These are phyloP conservation scores for Corymbia maculata DNA, from an alignment of 345 rosid genomes.

Conservation along the genomic window DNA sequence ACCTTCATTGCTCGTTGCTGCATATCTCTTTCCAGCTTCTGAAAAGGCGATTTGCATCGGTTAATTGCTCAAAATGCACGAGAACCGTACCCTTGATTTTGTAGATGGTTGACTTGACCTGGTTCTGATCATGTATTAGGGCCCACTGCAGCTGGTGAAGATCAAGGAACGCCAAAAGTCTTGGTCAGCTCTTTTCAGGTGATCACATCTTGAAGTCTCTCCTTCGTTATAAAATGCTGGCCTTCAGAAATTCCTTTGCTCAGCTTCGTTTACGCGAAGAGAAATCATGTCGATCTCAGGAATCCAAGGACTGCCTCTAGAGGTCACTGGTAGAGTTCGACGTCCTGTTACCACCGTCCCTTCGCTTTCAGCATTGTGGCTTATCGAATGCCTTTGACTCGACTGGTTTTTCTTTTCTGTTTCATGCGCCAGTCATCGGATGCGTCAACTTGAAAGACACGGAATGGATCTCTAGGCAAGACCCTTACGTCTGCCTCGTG, in stretches of 20 bases:
- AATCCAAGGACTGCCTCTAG: conserved; percentile 46
- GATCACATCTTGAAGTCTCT: neutral
- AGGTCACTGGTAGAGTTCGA: conserved; percentile 30
- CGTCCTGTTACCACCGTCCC: neutral
- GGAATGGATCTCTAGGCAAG: conserved; percentile 13
- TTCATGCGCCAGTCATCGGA: conserved; percentile 1
- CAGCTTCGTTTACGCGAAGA: neutral
- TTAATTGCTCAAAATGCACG: neutral
- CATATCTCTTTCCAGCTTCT: neutral
- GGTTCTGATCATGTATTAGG: neutral
- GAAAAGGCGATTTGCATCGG: neutral
- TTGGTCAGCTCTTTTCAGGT: neutral
- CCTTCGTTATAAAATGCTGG: neutral
- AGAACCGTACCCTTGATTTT: neutral
- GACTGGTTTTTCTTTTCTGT: neutral
- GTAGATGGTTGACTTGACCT: neutral
- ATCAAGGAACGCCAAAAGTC: neutral
- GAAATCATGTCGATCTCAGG: conserved; percentile 21
- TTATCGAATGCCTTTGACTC: neutral
- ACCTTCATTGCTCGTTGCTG: neutral
- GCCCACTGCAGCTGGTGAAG: neutral
- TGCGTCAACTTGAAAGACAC: conserved; percentile 9
- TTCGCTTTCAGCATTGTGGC: neutral
- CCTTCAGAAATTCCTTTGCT: neutral
- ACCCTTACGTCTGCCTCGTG: conserved; percentile 9